phyloP scores from a whole-genome alignment of 139 green algal genomes.

The Chlamydomonas incerta region DNA sequence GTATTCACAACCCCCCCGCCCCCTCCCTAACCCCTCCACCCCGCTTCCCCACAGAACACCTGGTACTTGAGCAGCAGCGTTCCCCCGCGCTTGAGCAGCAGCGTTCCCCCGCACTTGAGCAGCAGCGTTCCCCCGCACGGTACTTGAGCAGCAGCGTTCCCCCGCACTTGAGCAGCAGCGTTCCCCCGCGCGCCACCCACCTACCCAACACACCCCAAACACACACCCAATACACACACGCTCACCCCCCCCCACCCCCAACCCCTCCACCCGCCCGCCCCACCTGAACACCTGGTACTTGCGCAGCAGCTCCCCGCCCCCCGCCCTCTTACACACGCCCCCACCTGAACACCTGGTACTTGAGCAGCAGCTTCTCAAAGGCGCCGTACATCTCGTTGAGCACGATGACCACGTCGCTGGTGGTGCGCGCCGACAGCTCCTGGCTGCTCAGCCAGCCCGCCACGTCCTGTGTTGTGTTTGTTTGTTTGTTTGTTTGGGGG shows the following conservation, averaged over 20 bases:
- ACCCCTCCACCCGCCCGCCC: background rate
- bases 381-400: slow-evolving; percentile 63
- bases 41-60: slow-evolving; percentile 21
- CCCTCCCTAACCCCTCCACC: background rate
- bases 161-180: no score
- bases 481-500: no score
- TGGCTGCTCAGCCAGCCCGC: slow-evolving; percentile 28
- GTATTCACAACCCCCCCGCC: no score
- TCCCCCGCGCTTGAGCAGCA: no score
- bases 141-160: slow-evolving; percentile 51
- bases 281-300: slow-evolving; percentile 43
- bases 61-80: slow-evolving; percentile 50
- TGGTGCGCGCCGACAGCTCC: slow-evolving; percentile 11
- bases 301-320: slow-evolving; percentile 40
- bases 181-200: no score
- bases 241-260: no score
- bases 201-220: no score
- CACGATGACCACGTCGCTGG: slow-evolving; percentile 47
- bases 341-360: slow-evolving; percentile 44
- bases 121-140: no score
- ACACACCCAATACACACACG: no score
- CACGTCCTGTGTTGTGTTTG: slow-evolving; percentile 44
- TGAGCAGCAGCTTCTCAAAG: slow-evolving; percentile 61
- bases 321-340: background rate
- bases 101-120: no score